Evolutionary conservation across 345 rosid species (phyloP).

Genomic region (Heritiera fomes): DNA sequence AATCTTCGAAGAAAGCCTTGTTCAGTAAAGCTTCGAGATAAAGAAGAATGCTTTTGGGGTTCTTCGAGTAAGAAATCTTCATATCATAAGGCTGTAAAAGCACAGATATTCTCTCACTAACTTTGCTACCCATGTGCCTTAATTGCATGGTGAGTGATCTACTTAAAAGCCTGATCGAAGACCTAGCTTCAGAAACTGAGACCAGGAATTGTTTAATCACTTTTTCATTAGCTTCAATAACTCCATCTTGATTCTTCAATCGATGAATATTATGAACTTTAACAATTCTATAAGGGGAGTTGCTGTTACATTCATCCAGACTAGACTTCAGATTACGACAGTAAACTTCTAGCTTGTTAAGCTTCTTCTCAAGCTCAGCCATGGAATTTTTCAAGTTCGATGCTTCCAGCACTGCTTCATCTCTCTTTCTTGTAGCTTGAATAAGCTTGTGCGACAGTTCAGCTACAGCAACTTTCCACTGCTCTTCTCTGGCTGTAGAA

Average conservation of each 20-base stretch:
- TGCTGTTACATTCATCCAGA: slow-evolving; percentile 62
- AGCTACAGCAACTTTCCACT: slow-evolving; percentile 69
- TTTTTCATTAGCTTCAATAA: slow-evolving; percentile 41
- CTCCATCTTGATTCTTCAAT: slow-evolving; percentile 31
- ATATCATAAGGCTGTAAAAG: slow-evolving; percentile 75
- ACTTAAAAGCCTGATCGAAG: slow-evolving; percentile 60
- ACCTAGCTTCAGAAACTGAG: slow-evolving; percentile 69
- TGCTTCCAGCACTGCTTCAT: slow-evolving; percentile 78
- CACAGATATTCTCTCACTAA: slow-evolving; percentile 56
- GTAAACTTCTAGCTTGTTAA: slow-evolving; percentile 78
- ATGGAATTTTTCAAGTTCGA: slow-evolving; percentile 74
- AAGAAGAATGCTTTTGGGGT: slow-evolving; percentile 54
- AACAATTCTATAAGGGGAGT: slow-evolving; percentile 31
- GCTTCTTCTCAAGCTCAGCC: slow-evolving; percentile 95
- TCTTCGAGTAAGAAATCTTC: slow-evolving; percentile 56
- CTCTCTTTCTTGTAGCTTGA: slow-evolving; percentile 77
- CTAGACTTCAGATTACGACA: slow-evolving; percentile 78
- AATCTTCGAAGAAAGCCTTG: slow-evolving; percentile 82
- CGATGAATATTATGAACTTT: slow-evolving; percentile 13
- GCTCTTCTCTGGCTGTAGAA: slow-evolving; percentile 55
- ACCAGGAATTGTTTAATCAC: slow-evolving; percentile 62
- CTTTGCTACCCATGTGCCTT: slow-evolving; percentile 59
- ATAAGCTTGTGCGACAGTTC: slow-evolving; percentile 84
- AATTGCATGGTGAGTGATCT: slow-evolving; percentile 65
- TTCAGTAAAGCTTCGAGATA: slow-evolving; percentile 75